Evolutionary conservation across 192 early-diverging fungal genomes (phyloP).

Genomic region (Spizellomyces sp.): DNA sequence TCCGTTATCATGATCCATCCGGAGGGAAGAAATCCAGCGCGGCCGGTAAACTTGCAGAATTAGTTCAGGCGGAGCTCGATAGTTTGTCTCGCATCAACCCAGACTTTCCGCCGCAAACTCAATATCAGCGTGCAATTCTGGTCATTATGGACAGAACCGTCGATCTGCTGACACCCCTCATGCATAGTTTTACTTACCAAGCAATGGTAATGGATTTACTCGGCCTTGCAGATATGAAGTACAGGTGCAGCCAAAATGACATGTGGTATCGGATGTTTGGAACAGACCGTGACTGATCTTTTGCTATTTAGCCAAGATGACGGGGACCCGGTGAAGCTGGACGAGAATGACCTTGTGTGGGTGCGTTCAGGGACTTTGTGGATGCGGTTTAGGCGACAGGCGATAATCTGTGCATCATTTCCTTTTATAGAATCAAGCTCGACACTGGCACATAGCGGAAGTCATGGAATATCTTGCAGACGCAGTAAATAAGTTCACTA

Average conservation of each 20-base stretch:
- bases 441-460: conserved; percentile 73
- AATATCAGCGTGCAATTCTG: conserved; percentile 45
- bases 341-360: conserved; percentile 75
- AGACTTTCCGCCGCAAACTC: conserved; percentile 52
- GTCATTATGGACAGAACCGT: conserved; percentile 53
- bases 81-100: conserved; percentile 68
- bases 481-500: conserved; percentile 71
- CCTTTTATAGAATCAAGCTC: conserved; percentile 26
- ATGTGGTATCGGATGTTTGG: background rate
- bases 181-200: conserved; percentile 64
- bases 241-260: conserved; percentile 19
- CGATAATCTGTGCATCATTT: background rate
- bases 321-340: conserved; percentile 48
- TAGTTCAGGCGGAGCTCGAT: conserved; percentile 88
- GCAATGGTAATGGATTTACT: conserved; percentile 92
- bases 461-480: conserved; percentile 69
- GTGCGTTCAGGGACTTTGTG: conserved; percentile 25
- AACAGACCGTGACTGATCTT: background rate
- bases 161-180: conserved; percentile 50
- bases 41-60: conserved; percentile 69
- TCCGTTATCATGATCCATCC: conserved; percentile 87
- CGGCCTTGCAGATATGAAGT: conserved; percentile 61
- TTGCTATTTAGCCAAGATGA: conserved; percentile 39
- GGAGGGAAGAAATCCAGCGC: conserved; percentile 28
- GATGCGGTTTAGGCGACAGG: background rate